Conservation (phyloP, 352 stramenopile genomes). For the Achlya hypogyna region DNA sequence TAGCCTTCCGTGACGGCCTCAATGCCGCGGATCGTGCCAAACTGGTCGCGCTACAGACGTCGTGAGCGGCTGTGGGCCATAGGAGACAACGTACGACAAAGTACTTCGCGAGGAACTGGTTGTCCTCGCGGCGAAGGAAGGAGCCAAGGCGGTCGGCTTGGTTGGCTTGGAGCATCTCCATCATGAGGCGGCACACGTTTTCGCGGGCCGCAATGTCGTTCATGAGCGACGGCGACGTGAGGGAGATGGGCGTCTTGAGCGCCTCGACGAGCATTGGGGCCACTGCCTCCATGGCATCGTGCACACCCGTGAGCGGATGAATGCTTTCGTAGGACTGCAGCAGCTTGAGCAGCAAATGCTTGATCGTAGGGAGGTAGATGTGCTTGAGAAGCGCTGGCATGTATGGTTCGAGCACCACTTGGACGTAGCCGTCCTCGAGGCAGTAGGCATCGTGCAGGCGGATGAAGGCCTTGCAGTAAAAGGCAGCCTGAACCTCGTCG, state of each 20-base stretch:
- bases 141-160: slow-evolving; percentile 74
- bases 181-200: slow-evolving; percentile 65
- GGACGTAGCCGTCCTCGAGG: slow-evolving; percentile 76
- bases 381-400: slow-evolving; percentile 68
- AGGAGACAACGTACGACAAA: slow-evolving; percentile 37
- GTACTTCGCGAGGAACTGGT: slow-evolving; percentile 81
- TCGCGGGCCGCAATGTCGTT: slow-evolving; percentile 25
- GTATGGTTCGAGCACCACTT: slow-evolving; percentile 71
- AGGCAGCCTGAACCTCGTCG: slow-evolving; percentile 80
- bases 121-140: slow-evolving; percentile 70
- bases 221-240: neutral
- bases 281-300: slow-evolving; percentile 81
- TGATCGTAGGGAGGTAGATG: slow-evolving; percentile 83
- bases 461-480: slow-evolving; percentile 82
- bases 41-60: slow-evolving; percentile 48
- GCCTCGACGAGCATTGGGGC: slow-evolving; percentile 45
- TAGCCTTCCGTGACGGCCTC: slow-evolving; percentile 84
- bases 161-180: slow-evolving; percentile 83
- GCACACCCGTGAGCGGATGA: slow-evolving; percentile 76
- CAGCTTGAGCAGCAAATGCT: slow-evolving; percentile 81
- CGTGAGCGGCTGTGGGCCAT: neutral
- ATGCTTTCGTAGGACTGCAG: slow-evolving; percentile 84
- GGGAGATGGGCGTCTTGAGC: slow-evolving; percentile 23
- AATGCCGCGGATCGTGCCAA: slow-evolving; percentile 80
- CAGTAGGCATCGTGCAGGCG: slow-evolving; percentile 81